These are phyloP conservation scores for Thymus mandschuricus DNA, from an alignment of 257 asterid species.

Conservation along the genomic window DNA sequence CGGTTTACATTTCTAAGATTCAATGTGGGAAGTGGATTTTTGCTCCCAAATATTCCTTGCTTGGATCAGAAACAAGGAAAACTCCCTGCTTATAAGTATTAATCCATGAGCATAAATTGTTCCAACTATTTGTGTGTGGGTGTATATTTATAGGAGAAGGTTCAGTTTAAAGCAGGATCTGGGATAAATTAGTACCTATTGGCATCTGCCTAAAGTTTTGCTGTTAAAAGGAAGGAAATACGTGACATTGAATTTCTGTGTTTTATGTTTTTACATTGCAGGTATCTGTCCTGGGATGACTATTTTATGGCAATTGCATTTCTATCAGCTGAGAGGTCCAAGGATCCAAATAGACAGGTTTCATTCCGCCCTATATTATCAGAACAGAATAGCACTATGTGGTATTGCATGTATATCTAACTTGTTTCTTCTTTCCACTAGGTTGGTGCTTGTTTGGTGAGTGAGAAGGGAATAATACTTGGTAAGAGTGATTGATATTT, in stretches of 20 bases:
- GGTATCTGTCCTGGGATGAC: slow-evolving; percentile 93
- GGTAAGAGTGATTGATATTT: slow-evolving; percentile 55
- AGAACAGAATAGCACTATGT: not conserved
- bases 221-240: not conserved
- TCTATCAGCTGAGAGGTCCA: slow-evolving; percentile 90
- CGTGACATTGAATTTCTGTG: not conserved
- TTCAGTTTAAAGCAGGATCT: not conserved
- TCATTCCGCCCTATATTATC: not conserved
- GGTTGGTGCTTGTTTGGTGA: slow-evolving; percentile 99
- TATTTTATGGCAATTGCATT: slow-evolving; percentile 95
- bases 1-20: not conserved
- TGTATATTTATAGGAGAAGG: slow-evolving; percentile 11
- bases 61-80: not conserved
- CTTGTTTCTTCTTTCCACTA: slow-evolving; percentile 29
- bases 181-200: not conserved
- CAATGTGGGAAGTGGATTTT: not conserved
- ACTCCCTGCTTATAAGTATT: not conserved
- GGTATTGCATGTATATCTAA: slow-evolving; percentile 9
- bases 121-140: slow-evolving; percentile 1
- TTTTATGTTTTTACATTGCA: slow-evolving; percentile 32
- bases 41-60: not conserved
- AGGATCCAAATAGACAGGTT: slow-evolving; percentile 98
- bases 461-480: slow-evolving; percentile 81
- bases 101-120: not conserved
- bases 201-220: slow-evolving; percentile 4